Base-by-base conservation (phyloP, 2,329 filamentous ascomycete species). In the Aspergillus quadrilineatus region DNA sequence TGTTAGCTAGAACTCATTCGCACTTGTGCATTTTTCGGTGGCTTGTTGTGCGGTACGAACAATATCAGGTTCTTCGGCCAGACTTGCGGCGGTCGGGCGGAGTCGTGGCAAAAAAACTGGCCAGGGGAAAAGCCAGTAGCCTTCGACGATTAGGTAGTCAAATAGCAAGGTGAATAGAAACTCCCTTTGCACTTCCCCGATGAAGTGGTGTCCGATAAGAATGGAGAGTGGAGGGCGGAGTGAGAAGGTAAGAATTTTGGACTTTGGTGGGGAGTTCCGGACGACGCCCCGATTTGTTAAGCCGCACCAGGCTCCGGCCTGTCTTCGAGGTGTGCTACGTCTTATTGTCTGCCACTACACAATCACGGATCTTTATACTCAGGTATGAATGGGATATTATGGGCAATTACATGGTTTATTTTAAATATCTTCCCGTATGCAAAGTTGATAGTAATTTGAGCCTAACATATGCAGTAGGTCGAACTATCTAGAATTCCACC, bases 201-300 rank as follows among this genome's bases (percentile, higher is more conserved):
- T 59, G 54, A 53, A 60, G 53, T 57, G 48, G 52, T 46, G 44
- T 49, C 12, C 28, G 36, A 32, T 49, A 54, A 47, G 43, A 56
- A 57, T 60, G 60, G 58, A 58, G 55, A 52, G 53, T 30, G 26
- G 37, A 48, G 53, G 49, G 48, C 45, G 50, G 48, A 57, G 55
- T 43, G 44, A 34, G 37, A 58, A 53, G 48, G 56, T 64, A 60
- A 61, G 60, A 64, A 65, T 65, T 63, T 65, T 65, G 61, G 50
- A 48, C 58, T 58, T 61, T 60, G 62, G 60, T 65, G 63, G 63
- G 61, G 62, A 61, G 42, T 39, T 30, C 26, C 9, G 34, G n/a
- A 42, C 22, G 36, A 48, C 45, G 28, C 28, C 34, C 45, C 57
- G 36, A 56, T 56, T 56, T 53, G 41, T 56, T 50, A 54, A 51